phyloP scores from a whole-genome alignment of 768 basidiomycete species.

The Hygrophorus russula region DNA sequence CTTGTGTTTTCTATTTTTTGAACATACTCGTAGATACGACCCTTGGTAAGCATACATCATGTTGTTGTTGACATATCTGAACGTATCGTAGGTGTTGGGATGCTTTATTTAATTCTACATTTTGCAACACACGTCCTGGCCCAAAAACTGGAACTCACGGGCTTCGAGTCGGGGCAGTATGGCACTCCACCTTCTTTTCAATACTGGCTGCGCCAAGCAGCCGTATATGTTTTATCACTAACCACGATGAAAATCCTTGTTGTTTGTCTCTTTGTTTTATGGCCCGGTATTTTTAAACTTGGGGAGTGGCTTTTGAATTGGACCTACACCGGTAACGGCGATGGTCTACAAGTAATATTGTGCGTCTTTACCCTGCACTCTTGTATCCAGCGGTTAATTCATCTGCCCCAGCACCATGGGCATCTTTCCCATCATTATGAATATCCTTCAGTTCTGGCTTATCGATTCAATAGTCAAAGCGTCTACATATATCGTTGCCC shows the following conservation, averaged over 20 bases:
- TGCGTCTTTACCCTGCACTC: conserved; percentile 26
- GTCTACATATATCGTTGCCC: conserved; percentile 30
- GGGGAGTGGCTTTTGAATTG: conserved; percentile 85
- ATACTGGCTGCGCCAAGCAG: conserved; percentile 69
- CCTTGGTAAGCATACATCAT: conserved; percentile 45
- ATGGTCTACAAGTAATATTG: conserved; percentile 71
- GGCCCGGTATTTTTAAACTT: conserved; percentile 59
- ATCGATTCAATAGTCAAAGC: conserved; percentile 91
- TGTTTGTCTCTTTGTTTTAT: conserved; percentile 57
- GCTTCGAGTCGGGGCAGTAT: conserved; percentile 82
- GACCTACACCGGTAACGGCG: conserved; percentile 51
- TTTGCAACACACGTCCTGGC: conserved; percentile 52
- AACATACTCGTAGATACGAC: conserved; percentile 91
- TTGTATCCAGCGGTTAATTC: neutral
- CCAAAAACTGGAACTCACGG: conserved; percentile 53
- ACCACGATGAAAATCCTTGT: conserved; percentile 88
- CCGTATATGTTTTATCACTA: conserved; percentile 73
- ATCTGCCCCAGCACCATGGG: conserved; percentile 63
- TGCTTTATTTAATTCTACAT: conserved; percentile 69
- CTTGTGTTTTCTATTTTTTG: conserved; percentile 87
- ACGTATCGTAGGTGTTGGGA: conserved; percentile 52
- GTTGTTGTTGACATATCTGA: neutral
- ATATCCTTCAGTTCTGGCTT: conserved; percentile 87
- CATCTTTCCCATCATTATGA: conserved; percentile 83
- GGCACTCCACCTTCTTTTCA: conserved; percentile 68